phyloP scores from a whole-genome alignment of 108 stramenopile genomes.

The Cylindrotheca fusiformis region DNA sequence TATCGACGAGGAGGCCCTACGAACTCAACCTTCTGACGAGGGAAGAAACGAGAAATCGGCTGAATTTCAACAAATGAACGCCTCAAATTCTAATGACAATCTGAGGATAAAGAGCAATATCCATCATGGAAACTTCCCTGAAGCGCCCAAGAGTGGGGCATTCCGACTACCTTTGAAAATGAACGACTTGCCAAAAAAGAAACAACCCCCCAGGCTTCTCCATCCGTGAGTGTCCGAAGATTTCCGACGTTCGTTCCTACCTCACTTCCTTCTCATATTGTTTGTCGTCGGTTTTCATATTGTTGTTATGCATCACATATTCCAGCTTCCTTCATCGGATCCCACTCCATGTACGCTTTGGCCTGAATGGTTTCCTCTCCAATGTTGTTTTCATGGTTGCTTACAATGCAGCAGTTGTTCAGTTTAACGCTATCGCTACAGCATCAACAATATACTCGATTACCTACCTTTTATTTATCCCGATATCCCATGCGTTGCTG shows the following conservation, averaged over 20 bases:
- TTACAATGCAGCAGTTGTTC: constrained; percentile 63
- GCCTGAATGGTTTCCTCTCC: constrained; percentile 62
- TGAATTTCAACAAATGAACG: not conserved
- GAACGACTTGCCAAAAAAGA: constrained; percentile 9
- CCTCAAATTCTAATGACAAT: not conserved
- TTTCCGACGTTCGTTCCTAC: not conserved
- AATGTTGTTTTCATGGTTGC: constrained; percentile 73
- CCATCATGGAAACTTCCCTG: not conserved
- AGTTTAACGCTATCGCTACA: constrained; percentile 45
- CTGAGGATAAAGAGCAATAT: not conserved
- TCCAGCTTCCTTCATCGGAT: constrained; percentile 50
- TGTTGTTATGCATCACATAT: not conserved
- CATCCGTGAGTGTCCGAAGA: constrained; percentile 31
- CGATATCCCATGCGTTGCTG: constrained; percentile 62
- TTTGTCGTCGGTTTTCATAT: constrained; percentile 4
- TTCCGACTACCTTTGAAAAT: constrained; percentile 13
- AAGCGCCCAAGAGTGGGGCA: not conserved
- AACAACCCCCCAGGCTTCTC: constrained; percentile 22
- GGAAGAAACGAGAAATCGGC: not conserved
- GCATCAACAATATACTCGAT: constrained; percentile 77
- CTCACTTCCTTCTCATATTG: not conserved
- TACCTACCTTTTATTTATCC: constrained; percentile 76
- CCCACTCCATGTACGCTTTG: constrained; percentile 77
- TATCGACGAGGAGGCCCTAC: constrained; percentile 14
- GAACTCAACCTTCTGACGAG: not conserved